Evolutionary conservation across 306 rosid genomes (phyloP).

Genomic region (Quercus ilex): DNA sequence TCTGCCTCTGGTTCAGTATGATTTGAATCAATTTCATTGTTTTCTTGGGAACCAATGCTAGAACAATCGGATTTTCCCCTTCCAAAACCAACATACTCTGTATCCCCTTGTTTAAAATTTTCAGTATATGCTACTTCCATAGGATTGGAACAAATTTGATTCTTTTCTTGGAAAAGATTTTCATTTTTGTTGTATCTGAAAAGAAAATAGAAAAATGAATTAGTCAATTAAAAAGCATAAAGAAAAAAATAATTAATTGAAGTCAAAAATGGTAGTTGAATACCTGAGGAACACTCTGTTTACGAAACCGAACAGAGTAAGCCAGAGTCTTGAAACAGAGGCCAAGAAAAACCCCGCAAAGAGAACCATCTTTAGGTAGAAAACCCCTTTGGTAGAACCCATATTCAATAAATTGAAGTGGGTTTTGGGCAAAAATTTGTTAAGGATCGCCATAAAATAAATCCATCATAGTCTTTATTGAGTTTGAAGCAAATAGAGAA

Average conservation of each 20-base stretch:
- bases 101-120: slow-evolving; percentile 4
- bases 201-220: background rate
- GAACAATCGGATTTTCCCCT: slow-evolving; percentile 1
- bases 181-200: slow-evolving; percentile 35
- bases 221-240: background rate
- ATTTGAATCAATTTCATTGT: slow-evolving; percentile 20
- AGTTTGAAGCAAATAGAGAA: slow-evolving; percentile 55
- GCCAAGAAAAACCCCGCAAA: slow-evolving; percentile 31
- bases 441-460: background rate
- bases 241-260: background rate
- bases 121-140: slow-evolving; percentile 9
- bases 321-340: slow-evolving; percentile 42
- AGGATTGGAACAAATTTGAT: slow-evolving; percentile 17
- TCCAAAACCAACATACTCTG: slow-evolving; percentile 2
- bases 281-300: slow-evolving; percentile 49
- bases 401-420: slow-evolving; percentile 34
- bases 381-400: slow-evolving; percentile 29
- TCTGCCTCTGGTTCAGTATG: slow-evolving; percentile 3
- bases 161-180: slow-evolving; percentile 9
- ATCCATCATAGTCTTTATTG: slow-evolving; percentile 36
- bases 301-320: slow-evolving; percentile 46
- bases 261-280: slow-evolving; percentile 4
- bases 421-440: slow-evolving; percentile 13
- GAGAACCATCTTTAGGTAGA: slow-evolving; percentile 27
- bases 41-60: slow-evolving; percentile 2